A percentile compares a stretch with the other conserved stretches of the same genome.
These are phyloP conservation scores for Auriculariales sp. DNA, from an alignment of 768 basidiomycete species.

Conservation along the genomic window DNA sequence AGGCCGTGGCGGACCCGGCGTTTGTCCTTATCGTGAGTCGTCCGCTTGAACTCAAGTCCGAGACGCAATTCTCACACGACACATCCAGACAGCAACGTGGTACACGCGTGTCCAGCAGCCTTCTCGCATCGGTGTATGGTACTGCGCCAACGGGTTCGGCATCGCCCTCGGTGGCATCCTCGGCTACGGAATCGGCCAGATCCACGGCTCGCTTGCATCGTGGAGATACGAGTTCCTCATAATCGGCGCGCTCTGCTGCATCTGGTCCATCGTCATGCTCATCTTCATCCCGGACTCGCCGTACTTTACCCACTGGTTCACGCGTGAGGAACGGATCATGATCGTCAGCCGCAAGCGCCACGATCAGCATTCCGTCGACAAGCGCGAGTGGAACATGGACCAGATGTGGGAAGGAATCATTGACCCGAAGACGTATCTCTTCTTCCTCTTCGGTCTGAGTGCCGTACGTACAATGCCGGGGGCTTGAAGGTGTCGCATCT, in stretches of 20 bases:
- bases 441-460: conserved; percentile 17
- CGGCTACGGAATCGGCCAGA: conserved; percentile 21
- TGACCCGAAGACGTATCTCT: conserved; percentile 19
- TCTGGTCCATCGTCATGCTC: conserved; percentile 16
- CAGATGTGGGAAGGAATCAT: conserved; percentile 17
- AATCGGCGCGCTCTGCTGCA: conserved; percentile 15
- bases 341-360: conserved; percentile 17
- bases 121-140: conserved; percentile 21
- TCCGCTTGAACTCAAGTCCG: no score
- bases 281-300: conserved; percentile 19
- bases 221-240: conserved; percentile 24
- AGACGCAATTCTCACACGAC: no score
- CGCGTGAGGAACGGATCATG: conserved; percentile 18
- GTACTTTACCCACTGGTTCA: conserved; percentile 16
- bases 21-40: conserved; percentile 18
- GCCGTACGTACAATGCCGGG: conserved; percentile 17
- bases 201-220: conserved; percentile 16
- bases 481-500: conserved; percentile 9
- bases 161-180: conserved; percentile 25
- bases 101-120: conserved; percentile 28
- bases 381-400: conserved; percentile 14
- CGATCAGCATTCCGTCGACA: conserved; percentile 22
- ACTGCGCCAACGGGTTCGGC: conserved; percentile 25
- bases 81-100: no score
- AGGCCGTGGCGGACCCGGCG: conserved; percentile 12